phyloP scores from a whole-genome alignment of 192 early-diverging fungal species.

The Spinellus fusiger region DNA sequence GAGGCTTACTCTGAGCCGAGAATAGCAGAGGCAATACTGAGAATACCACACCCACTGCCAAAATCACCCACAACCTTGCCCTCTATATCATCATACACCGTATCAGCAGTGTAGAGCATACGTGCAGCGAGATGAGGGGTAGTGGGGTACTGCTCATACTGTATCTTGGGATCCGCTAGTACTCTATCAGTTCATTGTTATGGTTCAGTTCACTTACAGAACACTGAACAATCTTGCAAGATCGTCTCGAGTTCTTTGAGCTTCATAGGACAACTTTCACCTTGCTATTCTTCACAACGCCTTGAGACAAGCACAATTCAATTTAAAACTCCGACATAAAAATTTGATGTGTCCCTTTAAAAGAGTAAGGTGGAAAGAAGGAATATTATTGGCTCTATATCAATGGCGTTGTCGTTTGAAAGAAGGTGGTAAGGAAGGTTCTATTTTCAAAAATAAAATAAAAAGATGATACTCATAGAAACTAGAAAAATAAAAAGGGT shows the following conservation, averaged over 20 bases:
- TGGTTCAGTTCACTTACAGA: constrained; percentile 27
- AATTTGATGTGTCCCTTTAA: too few species aligned
- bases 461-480: too few species aligned
- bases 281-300: too few species aligned
- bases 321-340: too few species aligned
- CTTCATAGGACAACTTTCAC: too few species aligned
- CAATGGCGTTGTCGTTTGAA: too few species aligned
- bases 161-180: constrained; percentile 58
- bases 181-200: neutral
- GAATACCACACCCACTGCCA: constrained; percentile 73
- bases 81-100: constrained; percentile 66
- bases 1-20: constrained; percentile 47
- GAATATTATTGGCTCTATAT: too few species aligned
- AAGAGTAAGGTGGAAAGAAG: too few species aligned
- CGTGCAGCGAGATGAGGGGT: constrained; percentile 68
- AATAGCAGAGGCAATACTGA: constrained; percentile 56
- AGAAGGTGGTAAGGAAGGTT: too few species aligned
- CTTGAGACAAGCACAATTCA: too few species aligned
- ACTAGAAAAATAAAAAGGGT: too few species aligned
- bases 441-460: too few species aligned
- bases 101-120: constrained; percentile 72
- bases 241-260: constrained; percentile 67
- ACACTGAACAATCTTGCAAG: constrained; percentile 56
- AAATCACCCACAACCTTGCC: constrained; percentile 67
- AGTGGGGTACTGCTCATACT: constrained; percentile 76